Evolutionary conservation across 2,329 filamentous ascomycete species (phyloP).

Genomic region (Pseudopithomyces maydicus): DNA sequence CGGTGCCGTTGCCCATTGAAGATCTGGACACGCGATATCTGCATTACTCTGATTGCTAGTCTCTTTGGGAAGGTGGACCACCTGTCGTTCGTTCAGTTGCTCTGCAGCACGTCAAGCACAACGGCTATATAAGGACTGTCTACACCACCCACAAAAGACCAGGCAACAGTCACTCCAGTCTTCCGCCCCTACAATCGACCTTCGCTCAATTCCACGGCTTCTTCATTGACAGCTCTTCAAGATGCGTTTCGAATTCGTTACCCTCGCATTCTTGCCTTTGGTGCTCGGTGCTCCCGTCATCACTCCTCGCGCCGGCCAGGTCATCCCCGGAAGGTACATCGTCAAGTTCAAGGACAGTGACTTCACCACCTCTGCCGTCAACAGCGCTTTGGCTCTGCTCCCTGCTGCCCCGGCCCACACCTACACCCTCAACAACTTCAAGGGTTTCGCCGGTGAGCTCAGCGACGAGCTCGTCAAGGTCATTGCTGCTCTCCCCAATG

Average conservation of each 20-base stretch:
- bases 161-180: conserved; percentile 35
- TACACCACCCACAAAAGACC: conserved; percentile 15
- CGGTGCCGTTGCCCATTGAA: conserved; percentile 12
- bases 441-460: conserved; percentile 46
- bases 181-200: conserved; percentile 24
- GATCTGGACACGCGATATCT: conserved; percentile 20
- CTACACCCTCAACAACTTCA: conserved; percentile 46
- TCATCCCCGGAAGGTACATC: conserved; percentile 52
- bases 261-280: conserved; percentile 46
- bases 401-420: conserved; percentile 37
- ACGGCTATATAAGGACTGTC: conserved; percentile 37
- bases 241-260: conserved; percentile 46
- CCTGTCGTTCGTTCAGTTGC: conserved; percentile 15
- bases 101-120: conserved; percentile 7
- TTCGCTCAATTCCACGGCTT: conserved; percentile 17
- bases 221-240: conserved; percentile 26
- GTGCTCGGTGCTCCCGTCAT: conserved; percentile 47
- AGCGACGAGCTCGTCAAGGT: conserved; percentile 33
- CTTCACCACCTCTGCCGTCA: conserved; percentile 28
- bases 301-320: conserved; percentile 38
- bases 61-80: conserved; percentile 38
- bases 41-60: conserved; percentile 22
- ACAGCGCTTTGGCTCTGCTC: conserved; percentile 32
- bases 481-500: conserved; percentile 36
- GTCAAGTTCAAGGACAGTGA: conserved; percentile 51